Evolutionary conservation across 257 asterid genomes (phyloP), one percentile per base, ranked within the genome.

Genomic region (Nicotiana sylvestris): DNA sequence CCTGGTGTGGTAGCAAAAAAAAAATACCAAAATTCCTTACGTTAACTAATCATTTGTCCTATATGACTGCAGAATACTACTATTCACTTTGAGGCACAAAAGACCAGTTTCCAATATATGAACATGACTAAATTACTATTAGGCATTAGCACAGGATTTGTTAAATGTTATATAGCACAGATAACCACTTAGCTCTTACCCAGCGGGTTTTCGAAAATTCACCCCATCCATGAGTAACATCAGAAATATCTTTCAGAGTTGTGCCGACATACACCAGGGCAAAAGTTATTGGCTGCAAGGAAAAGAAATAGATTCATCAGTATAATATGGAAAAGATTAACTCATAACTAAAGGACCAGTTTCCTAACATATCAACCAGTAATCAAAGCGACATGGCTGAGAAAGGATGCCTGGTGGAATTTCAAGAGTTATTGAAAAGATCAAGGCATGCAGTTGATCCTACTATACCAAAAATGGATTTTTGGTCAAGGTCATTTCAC

Each of bases 221-320:
- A 88, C 84, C 85, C 98, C 98, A 96, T 70, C 98, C 99, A 85
- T 96, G 99, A 32, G 98, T 96, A 77, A 96, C 97, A 86, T 96
- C 99, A 8, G 99, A 94, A 77, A 96, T 93, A 88, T 96, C 99
- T 90, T 96, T 94, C 89, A 96, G 81, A 13, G 99, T 96, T 13
- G 99, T 96, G 83, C 99, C 99, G 62, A 93, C 93, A 87, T 96
- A 96, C 77, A 96, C 99, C 90, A 96, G 88, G 39, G 97, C 95
- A 84, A 96, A 82, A 80, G 99, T 96, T 85, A 94, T 93, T 70
- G 99, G 99, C 99, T 96, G 94, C 88, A 82, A 83, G 65, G 43
- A 67, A 81, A 62, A 88, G 55, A 17, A 82, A 68, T 3, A 43
- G 46, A 64, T 69, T 33, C 32, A 81, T 83, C 51, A 83, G 64